Evolutionary conservation across 2,329 filamentous ascomycete species (phyloP).

Genomic region (Pseudogymnoascus sp.): DNA sequence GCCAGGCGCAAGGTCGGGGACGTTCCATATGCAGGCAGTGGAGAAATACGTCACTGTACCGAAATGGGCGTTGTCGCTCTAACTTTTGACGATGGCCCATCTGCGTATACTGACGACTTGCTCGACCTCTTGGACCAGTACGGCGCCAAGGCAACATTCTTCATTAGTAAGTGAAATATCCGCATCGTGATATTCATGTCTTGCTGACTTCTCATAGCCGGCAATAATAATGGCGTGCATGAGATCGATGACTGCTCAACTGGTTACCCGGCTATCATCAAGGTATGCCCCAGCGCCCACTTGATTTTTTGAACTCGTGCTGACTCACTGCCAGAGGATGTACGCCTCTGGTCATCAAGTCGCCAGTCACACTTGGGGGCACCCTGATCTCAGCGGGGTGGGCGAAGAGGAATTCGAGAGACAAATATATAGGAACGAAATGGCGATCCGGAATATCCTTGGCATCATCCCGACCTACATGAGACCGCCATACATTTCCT

Average conservation of each 20-base stretch:
- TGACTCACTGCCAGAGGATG: slow-evolving; percentile 15
- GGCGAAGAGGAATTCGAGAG: slow-evolving; percentile 37
- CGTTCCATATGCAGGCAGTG: not conserved
- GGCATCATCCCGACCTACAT: slow-evolving; percentile 50
- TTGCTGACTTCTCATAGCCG: slow-evolving; percentile 25
- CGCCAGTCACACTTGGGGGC: slow-evolving; percentile 51
- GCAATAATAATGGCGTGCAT: slow-evolving; percentile 49
- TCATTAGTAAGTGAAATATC: slow-evolving; percentile 18
- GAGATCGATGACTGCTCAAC: slow-evolving; percentile 44
- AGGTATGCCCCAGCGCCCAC: slow-evolving; percentile 22
- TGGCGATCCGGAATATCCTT: slow-evolving; percentile 48
- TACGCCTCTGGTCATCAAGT: slow-evolving; percentile 48
- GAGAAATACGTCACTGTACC: slow-evolving; percentile 34
- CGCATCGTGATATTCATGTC: not conserved
- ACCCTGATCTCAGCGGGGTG: slow-evolving; percentile 41
- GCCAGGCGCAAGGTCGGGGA: not conserved
- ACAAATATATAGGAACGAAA: slow-evolving; percentile 47
- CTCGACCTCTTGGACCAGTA: slow-evolving; percentile 54
- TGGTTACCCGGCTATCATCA: slow-evolving; percentile 42
- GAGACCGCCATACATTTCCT: slow-evolving; percentile 40
- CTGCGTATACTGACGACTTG: slow-evolving; percentile 52
- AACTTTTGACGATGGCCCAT: slow-evolving; percentile 62
- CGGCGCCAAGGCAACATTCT: slow-evolving; percentile 57
- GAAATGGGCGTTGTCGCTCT: slow-evolving; percentile 55
- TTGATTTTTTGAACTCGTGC: not conserved